phyloP scores from a whole-genome alignment of 495 filamentous ascomycete species.

The Penicilliopsis zonata region DNA sequence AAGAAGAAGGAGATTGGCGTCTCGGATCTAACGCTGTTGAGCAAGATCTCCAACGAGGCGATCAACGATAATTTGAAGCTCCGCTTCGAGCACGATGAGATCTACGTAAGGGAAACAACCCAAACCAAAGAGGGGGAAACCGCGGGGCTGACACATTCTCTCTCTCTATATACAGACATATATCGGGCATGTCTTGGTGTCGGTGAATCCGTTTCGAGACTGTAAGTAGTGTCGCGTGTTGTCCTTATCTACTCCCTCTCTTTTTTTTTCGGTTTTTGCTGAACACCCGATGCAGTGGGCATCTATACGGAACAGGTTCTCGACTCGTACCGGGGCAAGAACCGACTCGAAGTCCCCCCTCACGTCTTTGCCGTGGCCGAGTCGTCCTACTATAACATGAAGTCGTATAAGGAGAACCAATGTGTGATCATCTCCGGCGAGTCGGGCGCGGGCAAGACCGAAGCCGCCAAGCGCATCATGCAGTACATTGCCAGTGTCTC shows the following conservation, averaged over 20 bases:
- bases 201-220: slow-evolving; percentile 97
- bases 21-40: slow-evolving; percentile 92
- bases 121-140: too few relatives aligned
- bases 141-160: too few relatives aligned
- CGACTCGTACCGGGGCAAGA: slow-evolving; percentile 87
- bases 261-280: slow-evolving; percentile 10
- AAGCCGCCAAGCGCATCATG: slow-evolving; percentile 98
- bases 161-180: too few relatives aligned
- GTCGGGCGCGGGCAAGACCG: slow-evolving; percentile 98
- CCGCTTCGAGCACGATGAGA: slow-evolving; percentile 90
- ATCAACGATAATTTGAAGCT: slow-evolving; percentile 99
- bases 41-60: slow-evolving; percentile 96
- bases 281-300: slow-evolving; percentile 51
- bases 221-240: too few relatives aligned
- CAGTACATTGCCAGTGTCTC: slow-evolving; percentile 98
- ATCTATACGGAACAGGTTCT: slow-evolving; percentile 95
- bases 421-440: slow-evolving; percentile 99
- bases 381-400: slow-evolving; percentile 98
- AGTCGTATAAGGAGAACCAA: slow-evolving; percentile 97
- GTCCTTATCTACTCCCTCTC: not conserved
- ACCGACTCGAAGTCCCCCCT: slow-evolving; percentile 87
- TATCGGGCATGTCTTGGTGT: slow-evolving; percentile 98
- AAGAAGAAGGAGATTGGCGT: slow-evolving; percentile 99
- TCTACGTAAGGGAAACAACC: slow-evolving; percentile 88
- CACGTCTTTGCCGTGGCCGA: slow-evolving; percentile 98